phyloP scores from a whole-genome alignment of 441 rosid genomes.

The Breynia disticha region DNA sequence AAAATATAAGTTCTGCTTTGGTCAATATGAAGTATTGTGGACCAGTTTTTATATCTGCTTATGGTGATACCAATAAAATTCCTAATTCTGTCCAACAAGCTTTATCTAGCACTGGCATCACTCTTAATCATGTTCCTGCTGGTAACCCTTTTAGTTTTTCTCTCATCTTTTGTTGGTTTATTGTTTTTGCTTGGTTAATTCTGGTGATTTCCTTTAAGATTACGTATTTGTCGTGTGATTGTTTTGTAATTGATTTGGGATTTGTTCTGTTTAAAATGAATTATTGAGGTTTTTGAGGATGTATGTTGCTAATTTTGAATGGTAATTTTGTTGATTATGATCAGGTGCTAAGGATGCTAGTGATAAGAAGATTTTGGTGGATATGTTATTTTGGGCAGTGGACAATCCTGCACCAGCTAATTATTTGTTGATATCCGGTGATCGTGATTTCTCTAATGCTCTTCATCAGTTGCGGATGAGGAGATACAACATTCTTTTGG shows the following conservation, averaged over 20 bases:
- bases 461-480: slow-evolving; percentile 88
- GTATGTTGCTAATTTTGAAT: too few species aligned
- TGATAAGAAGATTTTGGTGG: slow-evolving; percentile 92
- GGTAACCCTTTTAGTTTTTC: slow-evolving; percentile 25
- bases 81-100: slow-evolving; percentile 63
- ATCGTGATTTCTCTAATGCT: slow-evolving; percentile 91
- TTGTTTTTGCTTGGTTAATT: neutral
- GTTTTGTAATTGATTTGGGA: too few species aligned
- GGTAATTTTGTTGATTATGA: neutral
- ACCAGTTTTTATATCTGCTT: slow-evolving; percentile 75
- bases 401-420: slow-evolving; percentile 93
- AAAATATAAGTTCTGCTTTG: slow-evolving; percentile 74
- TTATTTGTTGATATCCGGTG: slow-evolving; percentile 82
- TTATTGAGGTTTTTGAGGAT: too few species aligned
- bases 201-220: too few species aligned
- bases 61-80: slow-evolving; percentile 68
- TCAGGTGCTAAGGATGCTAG: slow-evolving; percentile 92
- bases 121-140: slow-evolving; percentile 89
- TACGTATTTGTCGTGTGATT: too few species aligned
- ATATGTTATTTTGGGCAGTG: slow-evolving; percentile 91
- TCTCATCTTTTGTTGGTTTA: too few species aligned
- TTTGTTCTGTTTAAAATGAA: too few species aligned
- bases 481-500: slow-evolving; percentile 74
- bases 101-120: slow-evolving; percentile 77
- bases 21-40: slow-evolving; percentile 62